Evolutionary conservation across 768 basidiomycete genomes (phyloP).

Genomic region (Leccinum longicurvipes): DNA sequence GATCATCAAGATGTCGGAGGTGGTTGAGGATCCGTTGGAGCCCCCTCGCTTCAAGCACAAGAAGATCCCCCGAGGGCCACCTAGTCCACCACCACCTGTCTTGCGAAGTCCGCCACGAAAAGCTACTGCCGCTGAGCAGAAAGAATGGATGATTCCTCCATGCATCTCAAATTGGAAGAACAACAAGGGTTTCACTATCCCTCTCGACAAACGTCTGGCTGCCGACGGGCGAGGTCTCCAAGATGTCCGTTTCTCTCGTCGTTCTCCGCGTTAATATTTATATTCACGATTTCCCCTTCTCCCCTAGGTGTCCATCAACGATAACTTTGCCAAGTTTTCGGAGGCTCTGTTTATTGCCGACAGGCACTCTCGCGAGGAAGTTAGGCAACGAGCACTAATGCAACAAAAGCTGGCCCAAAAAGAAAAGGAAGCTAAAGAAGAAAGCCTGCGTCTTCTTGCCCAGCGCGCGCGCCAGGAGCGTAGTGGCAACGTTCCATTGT

Average conservation of each 20-base stretch:
- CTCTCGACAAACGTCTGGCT: conserved; percentile 94
- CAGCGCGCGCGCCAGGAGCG: conserved; percentile 96
- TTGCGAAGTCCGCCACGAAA: conserved; percentile 93
- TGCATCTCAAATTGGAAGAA: conserved; percentile 99
- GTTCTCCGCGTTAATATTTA: background rate
- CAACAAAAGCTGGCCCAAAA: conserved; percentile 99
- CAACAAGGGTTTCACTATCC: conserved; percentile 99
- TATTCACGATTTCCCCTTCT: background rate
- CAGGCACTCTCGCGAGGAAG: conserved; percentile 96
- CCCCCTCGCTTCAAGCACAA: conserved; percentile 98
- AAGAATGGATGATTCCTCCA: conserved; percentile 99
- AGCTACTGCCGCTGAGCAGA: conserved; percentile 95
- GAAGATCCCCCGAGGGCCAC: conserved; percentile 96
- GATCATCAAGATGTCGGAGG: conserved; percentile 98
- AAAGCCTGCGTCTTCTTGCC: conserved; percentile 88
- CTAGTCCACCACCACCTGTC: conserved; percentile 94
- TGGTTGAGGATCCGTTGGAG: conserved; percentile 96
- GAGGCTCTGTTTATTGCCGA: conserved; percentile 95
- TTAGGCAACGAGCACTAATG: conserved; percentile 93
- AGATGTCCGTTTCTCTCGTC: conserved; percentile 61
- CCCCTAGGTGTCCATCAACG: conserved; percentile 90
- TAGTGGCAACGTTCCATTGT: conserved; percentile 62
- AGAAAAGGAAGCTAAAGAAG: conserved; percentile 94
- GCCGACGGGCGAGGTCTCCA: conserved; percentile 98
- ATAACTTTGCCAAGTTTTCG: conserved; percentile 98